Conservation (phyloP, 495 filamentous ascomycete species). For the Hypoxylon fuscum region DNA sequence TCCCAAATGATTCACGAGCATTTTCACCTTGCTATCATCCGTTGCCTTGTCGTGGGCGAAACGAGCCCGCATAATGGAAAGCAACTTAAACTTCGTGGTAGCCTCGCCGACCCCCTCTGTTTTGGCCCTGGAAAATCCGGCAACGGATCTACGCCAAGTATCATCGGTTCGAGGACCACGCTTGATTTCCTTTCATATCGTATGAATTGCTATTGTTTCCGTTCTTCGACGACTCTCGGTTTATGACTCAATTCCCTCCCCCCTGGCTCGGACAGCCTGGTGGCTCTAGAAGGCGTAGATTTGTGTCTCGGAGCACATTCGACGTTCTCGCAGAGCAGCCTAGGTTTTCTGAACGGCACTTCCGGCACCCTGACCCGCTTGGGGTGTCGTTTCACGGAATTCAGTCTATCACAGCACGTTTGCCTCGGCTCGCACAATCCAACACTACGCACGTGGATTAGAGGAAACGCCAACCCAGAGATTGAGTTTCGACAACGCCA, state of each 20-base stretch:
- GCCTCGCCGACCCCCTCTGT: constrained; percentile 30
- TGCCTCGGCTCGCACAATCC: neutral
- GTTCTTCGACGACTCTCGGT: constrained; percentile 50
- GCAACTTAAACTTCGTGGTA: constrained; percentile 35
- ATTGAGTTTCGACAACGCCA: constrained; percentile 19
- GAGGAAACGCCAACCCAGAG: constrained; percentile 30
- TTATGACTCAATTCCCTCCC: constrained; percentile 44
- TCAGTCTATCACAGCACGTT: constrained; percentile 37
- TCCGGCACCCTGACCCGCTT: constrained; percentile 37
- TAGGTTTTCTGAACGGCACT: constrained; percentile 46
- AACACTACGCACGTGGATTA: constrained; percentile 2
- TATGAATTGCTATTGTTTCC: constrained; percentile 49
- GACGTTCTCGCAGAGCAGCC: constrained; percentile 27
- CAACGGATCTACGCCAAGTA: constrained; percentile 38
- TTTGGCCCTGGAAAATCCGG: constrained; percentile 36
- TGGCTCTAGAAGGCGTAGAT: constrained; percentile 33
- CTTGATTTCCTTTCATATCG: constrained; percentile 46
- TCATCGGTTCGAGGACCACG: constrained; percentile 33
- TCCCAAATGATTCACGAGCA: constrained; percentile 67
- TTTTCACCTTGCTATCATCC: constrained; percentile 28
- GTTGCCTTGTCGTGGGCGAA: constrained; percentile 38
- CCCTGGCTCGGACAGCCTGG: constrained; percentile 44
- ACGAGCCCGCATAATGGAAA: constrained; percentile 36
- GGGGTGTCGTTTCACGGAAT: constrained; percentile 39
- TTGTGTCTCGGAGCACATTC: constrained; percentile 25